Base-by-base conservation (phyloP, 345 rosid genomes). In the Geranium brycei region DNA sequence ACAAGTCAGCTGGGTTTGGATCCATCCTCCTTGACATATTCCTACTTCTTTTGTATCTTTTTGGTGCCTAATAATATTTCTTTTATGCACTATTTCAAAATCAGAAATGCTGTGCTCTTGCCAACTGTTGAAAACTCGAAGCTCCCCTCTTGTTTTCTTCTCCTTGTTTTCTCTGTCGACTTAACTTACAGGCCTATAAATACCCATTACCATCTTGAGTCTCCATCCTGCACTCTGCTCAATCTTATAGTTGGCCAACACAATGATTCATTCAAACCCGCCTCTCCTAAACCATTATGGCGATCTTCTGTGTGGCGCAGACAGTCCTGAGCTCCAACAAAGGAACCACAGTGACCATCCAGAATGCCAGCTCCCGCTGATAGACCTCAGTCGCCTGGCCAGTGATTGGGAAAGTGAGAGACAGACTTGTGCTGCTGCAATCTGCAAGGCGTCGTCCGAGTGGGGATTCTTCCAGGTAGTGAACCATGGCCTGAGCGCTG, bases 391-490 rank as follows among this genome's bases (percentile, higher is more conserved):
- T 4, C 63, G 63, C 18, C 57, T 79, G 10, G 69, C 30, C 53
- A 75, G 85, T 40, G 3, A 3, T 1, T 30, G 72, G 31, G 63
- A 66, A 17, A 63, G 14, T 51, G 78, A 70, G 51, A 61, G 62
- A 4, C 53, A 1, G 6, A 75, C 74, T 17, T 80, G 88, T 18
- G 70, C 56, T 1, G 71, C 62, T 0, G 82, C 82, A 15, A 83
- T 86, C 3, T 73, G 66, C 61, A 71, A 68, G 71, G 88, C 91
- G 2, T 78, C 91, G 0, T 51, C 82, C 0, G 81, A 86, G 61
- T 83, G 91, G 88, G 91, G 91, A 1, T 86, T 86, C 73, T 86
- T 86, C 73, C 91, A 83, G 66, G 87, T 82, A 11, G 81, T 81
- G 47, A 83, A 80, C 75, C 88, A 86, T 64, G 91, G 91, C 1